Conservation (phyloP, 108 stramenopile genomes). For the Schizochytrium sp. region DNA sequence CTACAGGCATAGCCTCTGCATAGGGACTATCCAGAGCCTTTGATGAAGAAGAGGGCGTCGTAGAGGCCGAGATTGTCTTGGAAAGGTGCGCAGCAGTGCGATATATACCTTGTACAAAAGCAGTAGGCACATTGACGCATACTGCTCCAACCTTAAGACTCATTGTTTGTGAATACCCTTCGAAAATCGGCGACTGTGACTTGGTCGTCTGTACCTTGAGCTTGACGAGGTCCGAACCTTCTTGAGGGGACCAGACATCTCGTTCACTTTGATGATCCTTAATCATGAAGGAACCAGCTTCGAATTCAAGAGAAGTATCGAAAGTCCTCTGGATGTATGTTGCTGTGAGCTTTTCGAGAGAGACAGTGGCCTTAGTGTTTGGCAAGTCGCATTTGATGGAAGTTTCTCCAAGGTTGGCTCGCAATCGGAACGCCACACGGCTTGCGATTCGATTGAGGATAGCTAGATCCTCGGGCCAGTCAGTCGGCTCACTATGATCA, state of each 20-base stretch:
- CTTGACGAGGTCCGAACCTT: not conserved
- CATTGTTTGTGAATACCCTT: not conserved
- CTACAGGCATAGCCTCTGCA: not conserved
- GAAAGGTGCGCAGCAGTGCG: slow-evolving; percentile 5
- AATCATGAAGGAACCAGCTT: not conserved
- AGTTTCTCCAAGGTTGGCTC: not conserved
- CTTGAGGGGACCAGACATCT: slow-evolving; percentile 16
- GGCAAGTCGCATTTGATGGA: not conserved
- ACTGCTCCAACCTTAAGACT: slow-evolving; percentile 6
- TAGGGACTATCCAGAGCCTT: not conserved
- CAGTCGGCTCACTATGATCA: not conserved
- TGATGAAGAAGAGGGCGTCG: not conserved
- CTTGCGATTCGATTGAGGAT: not conserved
- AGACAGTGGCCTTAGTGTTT: not conserved
- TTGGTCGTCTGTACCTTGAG: not conserved
- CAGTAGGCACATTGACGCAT: not conserved
- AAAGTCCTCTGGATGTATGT: slow-evolving; percentile 20
- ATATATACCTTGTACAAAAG: not conserved
- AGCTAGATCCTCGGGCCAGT: not conserved
- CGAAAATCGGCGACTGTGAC: not conserved
- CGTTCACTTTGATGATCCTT: slow-evolving; percentile 16
- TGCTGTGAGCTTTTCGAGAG: not conserved
- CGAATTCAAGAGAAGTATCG: not conserved
- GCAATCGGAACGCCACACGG: not conserved
- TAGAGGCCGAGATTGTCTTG: not conserved